These are phyloP conservation scores for Fusarium sp. DNA, from an alignment of 2,329 filamentous ascomycete genomes.

Conservation along the genomic window DNA sequence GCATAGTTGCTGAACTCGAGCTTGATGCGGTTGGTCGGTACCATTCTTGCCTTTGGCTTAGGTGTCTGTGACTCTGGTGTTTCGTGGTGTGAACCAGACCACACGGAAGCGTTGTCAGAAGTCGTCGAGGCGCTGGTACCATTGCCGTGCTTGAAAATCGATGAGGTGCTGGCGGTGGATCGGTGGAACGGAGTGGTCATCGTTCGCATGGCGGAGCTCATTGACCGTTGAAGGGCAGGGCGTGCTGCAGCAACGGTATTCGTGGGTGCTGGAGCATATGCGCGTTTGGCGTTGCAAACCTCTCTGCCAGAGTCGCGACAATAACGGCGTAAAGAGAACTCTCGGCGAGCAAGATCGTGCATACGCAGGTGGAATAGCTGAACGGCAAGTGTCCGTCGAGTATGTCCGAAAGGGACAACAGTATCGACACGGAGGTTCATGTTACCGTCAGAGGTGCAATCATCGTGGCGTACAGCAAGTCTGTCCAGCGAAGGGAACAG, in stretches of 20 bases:
- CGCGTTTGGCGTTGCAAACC: constrained; percentile 87
- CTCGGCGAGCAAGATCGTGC: constrained; percentile 88
- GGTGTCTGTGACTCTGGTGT: constrained; percentile 43
- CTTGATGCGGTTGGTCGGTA: constrained; percentile 84
- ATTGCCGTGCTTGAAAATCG: constrained; percentile 43
- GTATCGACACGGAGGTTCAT: constrained; percentile 96
- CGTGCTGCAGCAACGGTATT: constrained; percentile 53
- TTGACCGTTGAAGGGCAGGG: constrained; percentile 64
- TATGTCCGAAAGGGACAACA: constrained; percentile 70
- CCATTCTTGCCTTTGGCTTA: constrained; percentile 56
- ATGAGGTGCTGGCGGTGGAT: constrained; percentile 44
- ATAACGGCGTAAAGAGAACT: constrained; percentile 93
- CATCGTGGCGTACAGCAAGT: constrained; percentile 89
- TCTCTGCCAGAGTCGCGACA: constrained; percentile 94
- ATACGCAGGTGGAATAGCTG: constrained; percentile 95
- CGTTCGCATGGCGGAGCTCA: constrained; percentile 63
- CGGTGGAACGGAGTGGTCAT: constrained; percentile 57
- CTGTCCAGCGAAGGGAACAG: constrained; percentile 90
- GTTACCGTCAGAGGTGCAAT: constrained; percentile 91
- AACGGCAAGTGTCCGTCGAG: constrained; percentile 76
- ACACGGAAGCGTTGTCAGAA: constrained; percentile 46
- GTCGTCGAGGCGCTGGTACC: constrained; percentile 29
- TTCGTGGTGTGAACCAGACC: constrained; percentile 46
- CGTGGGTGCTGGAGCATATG: constrained; percentile 61
- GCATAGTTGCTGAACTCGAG: constrained; percentile 99